phyloP scores from a whole-genome alignment of 2,329 filamentous ascomycete genomes.

The Phialophora tarda region DNA sequence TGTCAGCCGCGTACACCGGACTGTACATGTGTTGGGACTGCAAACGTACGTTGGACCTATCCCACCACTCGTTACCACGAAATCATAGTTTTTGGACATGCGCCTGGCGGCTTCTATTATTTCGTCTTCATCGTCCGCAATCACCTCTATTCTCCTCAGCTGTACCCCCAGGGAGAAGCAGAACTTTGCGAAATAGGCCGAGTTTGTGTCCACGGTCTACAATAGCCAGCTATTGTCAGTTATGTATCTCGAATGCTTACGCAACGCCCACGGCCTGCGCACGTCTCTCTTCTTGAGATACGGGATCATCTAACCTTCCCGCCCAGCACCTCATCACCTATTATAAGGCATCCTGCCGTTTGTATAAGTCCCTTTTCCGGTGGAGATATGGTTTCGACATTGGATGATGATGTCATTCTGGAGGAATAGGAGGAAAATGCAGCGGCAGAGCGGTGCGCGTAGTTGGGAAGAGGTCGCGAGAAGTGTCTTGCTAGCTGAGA shows the following conservation, averaged over 20 bases:
- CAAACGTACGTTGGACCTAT: slow-evolving; percentile 85
- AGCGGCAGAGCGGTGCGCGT: slow-evolving; percentile 56
- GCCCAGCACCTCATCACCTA: slow-evolving; percentile 87
- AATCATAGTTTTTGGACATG: slow-evolving; percentile 90
- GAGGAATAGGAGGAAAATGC: slow-evolving; percentile 39
- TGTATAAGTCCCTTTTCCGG: slow-evolving; percentile 67
- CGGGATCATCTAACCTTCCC: slow-evolving; percentile 71
- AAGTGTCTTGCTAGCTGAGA: slow-evolving; percentile 76
- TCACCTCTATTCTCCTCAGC: slow-evolving; percentile 87
- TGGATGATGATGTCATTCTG: slow-evolving; percentile 53
- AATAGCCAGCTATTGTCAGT: slow-evolving; percentile 13
- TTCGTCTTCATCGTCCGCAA: slow-evolving; percentile 87
- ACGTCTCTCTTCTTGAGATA: not conserved
- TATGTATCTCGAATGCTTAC: not conserved
- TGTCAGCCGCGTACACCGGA: slow-evolving; percentile 7
- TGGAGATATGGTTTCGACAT: slow-evolving; percentile 37
- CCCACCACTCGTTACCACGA: slow-evolving; percentile 92
- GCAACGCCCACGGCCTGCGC: not conserved
- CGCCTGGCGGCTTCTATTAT: slow-evolving; percentile 85
- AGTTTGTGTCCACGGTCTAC: slow-evolving; percentile 71
- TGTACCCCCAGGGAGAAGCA: slow-evolving; percentile 69
- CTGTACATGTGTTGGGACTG: not conserved
- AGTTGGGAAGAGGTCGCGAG: slow-evolving; percentile 65
- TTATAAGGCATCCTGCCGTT: slow-evolving; percentile 90
- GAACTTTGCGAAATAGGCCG: slow-evolving; percentile 67